Conservation (phyloP, 108 stramenopile species). For the Heterococcus sp. region DNA sequence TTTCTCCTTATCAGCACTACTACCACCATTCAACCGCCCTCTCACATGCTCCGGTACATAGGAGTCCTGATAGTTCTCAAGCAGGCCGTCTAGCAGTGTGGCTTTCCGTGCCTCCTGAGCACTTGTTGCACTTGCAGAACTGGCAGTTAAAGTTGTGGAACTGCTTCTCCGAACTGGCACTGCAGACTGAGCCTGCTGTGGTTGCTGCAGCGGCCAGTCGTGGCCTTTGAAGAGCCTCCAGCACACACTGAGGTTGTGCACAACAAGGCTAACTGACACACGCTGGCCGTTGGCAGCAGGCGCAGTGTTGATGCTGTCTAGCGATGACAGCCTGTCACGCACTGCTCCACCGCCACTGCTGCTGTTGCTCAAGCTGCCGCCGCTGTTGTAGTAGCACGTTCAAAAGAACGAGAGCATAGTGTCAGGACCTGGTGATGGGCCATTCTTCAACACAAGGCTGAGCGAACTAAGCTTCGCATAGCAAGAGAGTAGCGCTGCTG, state of each 20-base stretch:
- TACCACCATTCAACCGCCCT: neutral
- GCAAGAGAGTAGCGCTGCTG: too few relatives aligned
- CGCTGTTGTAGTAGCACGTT: too few relatives aligned
- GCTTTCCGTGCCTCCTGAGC: conserved; percentile 1
- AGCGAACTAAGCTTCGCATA: too few relatives aligned
- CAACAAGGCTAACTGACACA: neutral
- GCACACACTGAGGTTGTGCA: conserved; percentile 28
- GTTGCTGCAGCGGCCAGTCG: conserved; percentile 8
- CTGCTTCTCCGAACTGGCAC: neutral
- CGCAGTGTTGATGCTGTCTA: neutral
- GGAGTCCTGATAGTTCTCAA: conserved; percentile 30
- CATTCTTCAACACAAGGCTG: too few relatives aligned
- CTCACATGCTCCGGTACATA: too few relatives aligned
- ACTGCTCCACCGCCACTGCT: too few relatives aligned
- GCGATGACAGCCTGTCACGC: neutral
- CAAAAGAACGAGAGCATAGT: too few relatives aligned
- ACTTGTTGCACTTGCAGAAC: neutral
- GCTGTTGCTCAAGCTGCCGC: too few relatives aligned
- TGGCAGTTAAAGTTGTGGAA: neutral
- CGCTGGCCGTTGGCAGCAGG: neutral
- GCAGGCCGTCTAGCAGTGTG: conserved; percentile 23
- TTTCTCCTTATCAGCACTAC: neutral
- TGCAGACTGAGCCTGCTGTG: neutral
- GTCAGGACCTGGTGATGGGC: too few relatives aligned
- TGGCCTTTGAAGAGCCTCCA: conserved; percentile 32